These are phyloP conservation scores for Trichoderma atroviride DNA, from an alignment of 2,329 filamentous ascomycete species.

Conservation along the genomic window DNA sequence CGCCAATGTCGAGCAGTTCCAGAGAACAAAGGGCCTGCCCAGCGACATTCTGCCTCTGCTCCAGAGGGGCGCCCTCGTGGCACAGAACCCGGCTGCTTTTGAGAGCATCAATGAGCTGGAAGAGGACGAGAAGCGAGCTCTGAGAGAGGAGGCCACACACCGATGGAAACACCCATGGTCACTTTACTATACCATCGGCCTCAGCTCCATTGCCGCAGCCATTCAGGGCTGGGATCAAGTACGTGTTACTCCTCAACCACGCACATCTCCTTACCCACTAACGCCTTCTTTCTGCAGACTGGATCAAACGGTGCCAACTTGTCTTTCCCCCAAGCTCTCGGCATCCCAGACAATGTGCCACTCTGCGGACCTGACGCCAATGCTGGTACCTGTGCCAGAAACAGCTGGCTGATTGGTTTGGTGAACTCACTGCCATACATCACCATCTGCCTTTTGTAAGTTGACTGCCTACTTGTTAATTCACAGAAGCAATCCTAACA, in stretches of 20 bases:
- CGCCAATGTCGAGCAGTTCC: constrained; percentile 57
- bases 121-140: constrained; percentile 45
- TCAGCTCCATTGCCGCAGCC: constrained; percentile 57
- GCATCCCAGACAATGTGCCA: constrained; percentile 43
- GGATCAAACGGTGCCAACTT: constrained; percentile 54
- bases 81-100: constrained; percentile 48
- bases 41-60: constrained; percentile 48
- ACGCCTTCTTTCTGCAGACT: constrained; percentile 34
- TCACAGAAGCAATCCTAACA: not conserved
- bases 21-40: constrained; percentile 48
- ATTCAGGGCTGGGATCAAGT: constrained; percentile 54
- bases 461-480: not conserved
- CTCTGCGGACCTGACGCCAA: constrained; percentile 39
- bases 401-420: constrained; percentile 64
- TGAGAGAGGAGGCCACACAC: constrained; percentile 50
- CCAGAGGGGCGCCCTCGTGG: constrained; percentile 37
- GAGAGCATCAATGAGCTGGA: constrained; percentile 51
- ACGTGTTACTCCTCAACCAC: not conserved
- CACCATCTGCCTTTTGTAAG: constrained; percentile 48
- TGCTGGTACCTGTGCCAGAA: constrained; percentile 45
- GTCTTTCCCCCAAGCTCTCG: constrained; percentile 48
- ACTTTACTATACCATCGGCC: constrained; percentile 51
- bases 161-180: constrained; percentile 53
- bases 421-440: constrained; percentile 56
- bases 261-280: not conserved